These are phyloP conservation scores for Zoysia pacifica DNA, from an alignment of 176 grass and related monocot genomes.

Conservation along the genomic window DNA sequence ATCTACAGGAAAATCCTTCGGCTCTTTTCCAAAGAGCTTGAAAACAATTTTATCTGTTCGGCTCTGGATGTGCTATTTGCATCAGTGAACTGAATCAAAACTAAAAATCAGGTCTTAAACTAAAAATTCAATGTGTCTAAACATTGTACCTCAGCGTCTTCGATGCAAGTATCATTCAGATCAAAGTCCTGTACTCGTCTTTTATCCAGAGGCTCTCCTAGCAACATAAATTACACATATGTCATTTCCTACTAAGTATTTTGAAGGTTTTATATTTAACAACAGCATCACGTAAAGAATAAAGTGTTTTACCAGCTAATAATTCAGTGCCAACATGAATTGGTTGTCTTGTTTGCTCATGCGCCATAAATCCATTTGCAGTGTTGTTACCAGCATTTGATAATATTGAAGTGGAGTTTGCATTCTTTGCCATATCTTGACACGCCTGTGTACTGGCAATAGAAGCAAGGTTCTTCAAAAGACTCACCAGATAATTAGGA, in stretches of 20 bases:
- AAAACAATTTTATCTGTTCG: slow-evolving; percentile 92
- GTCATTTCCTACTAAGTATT: slow-evolving; percentile 30
- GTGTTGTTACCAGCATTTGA: slow-evolving; percentile 41
- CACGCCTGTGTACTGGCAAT: slow-evolving; percentile 53
- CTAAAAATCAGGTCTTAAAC: slow-evolving; percentile 27
- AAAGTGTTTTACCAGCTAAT: slow-evolving; percentile 30
- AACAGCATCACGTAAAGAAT: slow-evolving; percentile 32
- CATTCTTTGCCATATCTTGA: slow-evolving; percentile 58
- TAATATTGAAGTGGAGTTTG: slow-evolving; percentile 43
- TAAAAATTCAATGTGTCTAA: slow-evolving; percentile 28
- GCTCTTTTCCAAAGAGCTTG: slow-evolving; percentile 92
- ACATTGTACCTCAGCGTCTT: slow-evolving; percentile 63
- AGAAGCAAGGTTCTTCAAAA: slow-evolving; percentile 65
- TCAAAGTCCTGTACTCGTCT: slow-evolving; percentile 60
- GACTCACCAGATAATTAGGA: slow-evolving; percentile 51
- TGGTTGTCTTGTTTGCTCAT: slow-evolving; percentile 30
- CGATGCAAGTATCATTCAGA: slow-evolving; percentile 63
- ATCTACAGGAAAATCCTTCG: slow-evolving; percentile 76
- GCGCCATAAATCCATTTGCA: slow-evolving; percentile 34
- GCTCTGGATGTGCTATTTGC: slow-evolving; percentile 49
- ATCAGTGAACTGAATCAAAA: slow-evolving; percentile 8
- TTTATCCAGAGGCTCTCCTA: slow-evolving; percentile 39
- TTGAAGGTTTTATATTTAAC: background rate
- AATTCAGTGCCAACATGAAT: slow-evolving; percentile 36
- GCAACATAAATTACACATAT: slow-evolving; percentile 26